phyloP scores from a whole-genome alignment of 2,329 filamentous ascomycete genomes.

The Talaromyces atroroseus region DNA sequence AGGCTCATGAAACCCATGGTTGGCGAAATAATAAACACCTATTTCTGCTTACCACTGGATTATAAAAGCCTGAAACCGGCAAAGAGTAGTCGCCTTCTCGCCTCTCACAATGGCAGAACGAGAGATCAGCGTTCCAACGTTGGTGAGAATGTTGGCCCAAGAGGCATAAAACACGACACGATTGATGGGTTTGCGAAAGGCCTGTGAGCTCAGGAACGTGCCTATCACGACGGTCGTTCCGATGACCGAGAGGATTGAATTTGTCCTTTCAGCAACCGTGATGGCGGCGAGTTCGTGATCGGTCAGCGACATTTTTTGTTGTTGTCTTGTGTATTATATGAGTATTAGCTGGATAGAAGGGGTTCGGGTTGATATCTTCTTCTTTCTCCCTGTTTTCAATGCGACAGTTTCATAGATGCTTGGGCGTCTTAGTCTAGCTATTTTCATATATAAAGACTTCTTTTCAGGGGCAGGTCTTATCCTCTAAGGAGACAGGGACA shows the following conservation, averaged over 20 bases:
- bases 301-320: slow-evolving; percentile 22
- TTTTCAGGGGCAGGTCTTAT: not conserved
- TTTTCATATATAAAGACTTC: not conserved
- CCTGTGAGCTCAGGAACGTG: slow-evolving; percentile 62
- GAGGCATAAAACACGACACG: slow-evolving; percentile 78
- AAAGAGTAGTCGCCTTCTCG: slow-evolving; percentile 51
- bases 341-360: not conserved
- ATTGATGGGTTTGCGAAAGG: slow-evolving; percentile 83
- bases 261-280: slow-evolving; percentile 59
- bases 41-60: slow-evolving; percentile 66
- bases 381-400: not conserved
- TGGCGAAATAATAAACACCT: slow-evolving; percentile 15
- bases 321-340: not conserved
- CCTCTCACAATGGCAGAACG: slow-evolving; percentile 51
- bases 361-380: slow-evolving; percentile 7
- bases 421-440: not conserved
- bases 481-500: not conserved
- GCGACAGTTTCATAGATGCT: not conserved
- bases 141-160: slow-evolving; percentile 73
- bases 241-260: slow-evolving; percentile 65
- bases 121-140: slow-evolving; percentile 70
- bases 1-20: too few relatives aligned
- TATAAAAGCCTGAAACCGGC: slow-evolving; percentile 70
- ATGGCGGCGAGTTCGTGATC: slow-evolving; percentile 48
- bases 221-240: slow-evolving; percentile 66